Percentiles rank a stretch among this genome's conserved stretches.
Conservation (phyloP, 768 basidiomycete species). For the Tephrocybe rancida region DNA sequence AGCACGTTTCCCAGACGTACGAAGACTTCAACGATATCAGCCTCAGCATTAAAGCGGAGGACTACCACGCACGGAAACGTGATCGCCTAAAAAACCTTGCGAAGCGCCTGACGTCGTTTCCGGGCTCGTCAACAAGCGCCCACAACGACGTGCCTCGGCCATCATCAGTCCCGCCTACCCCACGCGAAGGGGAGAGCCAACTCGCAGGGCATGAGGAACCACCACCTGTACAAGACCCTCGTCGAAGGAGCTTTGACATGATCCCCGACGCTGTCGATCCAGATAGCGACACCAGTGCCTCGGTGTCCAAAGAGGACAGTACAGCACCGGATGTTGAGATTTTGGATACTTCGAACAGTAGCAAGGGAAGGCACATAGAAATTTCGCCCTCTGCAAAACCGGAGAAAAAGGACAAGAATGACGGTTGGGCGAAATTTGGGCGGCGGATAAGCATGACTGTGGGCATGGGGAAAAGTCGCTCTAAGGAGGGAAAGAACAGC, state of each 20-base stretch:
- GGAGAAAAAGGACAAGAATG: slow-evolving; percentile 37
- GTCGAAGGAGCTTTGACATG: slow-evolving; percentile 49
- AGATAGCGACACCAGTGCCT: slow-evolving; percentile 15
- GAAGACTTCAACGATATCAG: slow-evolving; percentile 96
- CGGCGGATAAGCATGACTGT: slow-evolving; percentile 65
- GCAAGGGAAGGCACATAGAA: slow-evolving; percentile 38
- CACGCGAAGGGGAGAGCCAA: slow-evolving; percentile 25
- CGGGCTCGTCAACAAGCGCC: slow-evolving; percentile 16
- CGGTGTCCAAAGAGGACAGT: slow-evolving; percentile 28
- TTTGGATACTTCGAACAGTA: background rate
- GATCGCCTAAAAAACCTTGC: slow-evolving; percentile 78
- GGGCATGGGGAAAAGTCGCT: slow-evolving; percentile 42
- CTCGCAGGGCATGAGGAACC: slow-evolving; percentile 37
- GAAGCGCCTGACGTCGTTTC: slow-evolving; percentile 55
- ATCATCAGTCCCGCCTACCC: slow-evolving; percentile 59
- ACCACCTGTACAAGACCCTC: slow-evolving; percentile 35
- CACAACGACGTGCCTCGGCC: slow-evolving; percentile 44
- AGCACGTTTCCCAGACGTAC: slow-evolving; percentile 87
- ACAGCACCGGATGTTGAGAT: background rate
- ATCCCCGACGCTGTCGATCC: slow-evolving; percentile 20
- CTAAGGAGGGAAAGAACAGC: slow-evolving; percentile 31
- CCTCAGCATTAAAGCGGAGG: slow-evolving; percentile 83
- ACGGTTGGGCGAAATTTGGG: slow-evolving; percentile 66
- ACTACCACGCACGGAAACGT: slow-evolving; percentile 76
- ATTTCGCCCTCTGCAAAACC: slow-evolving; percentile 33